Conservation (phyloP, 1,284 basidiomycete genomes). For the Tylopilus sp. region DNA sequence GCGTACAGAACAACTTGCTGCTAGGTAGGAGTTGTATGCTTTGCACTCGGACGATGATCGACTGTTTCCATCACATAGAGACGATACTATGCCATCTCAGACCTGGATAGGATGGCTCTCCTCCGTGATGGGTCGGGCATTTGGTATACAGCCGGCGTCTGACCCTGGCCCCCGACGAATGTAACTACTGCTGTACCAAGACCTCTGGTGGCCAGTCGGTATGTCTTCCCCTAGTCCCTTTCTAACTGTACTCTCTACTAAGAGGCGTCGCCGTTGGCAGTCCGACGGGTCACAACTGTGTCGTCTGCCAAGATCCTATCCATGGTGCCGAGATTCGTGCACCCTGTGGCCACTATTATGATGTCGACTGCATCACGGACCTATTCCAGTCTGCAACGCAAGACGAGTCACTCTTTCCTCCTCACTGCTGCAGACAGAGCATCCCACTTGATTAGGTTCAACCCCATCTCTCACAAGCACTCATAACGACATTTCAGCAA, state of each 20-base stretch:
- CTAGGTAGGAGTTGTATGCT: conserved; percentile 23
- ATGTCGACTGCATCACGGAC: conserved; percentile 47
- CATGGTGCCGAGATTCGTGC: conserved; percentile 41
- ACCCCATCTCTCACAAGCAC: conserved; percentile 36
- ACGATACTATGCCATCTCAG: neutral
- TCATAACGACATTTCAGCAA: conserved; percentile 38
- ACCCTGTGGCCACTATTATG: conserved; percentile 52
- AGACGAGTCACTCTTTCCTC: conserved; percentile 55
- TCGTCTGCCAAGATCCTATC: conserved; percentile 49
- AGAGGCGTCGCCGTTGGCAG: conserved; percentile 24
- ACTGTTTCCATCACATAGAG: conserved; percentile 7
- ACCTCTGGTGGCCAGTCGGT: conserved; percentile 14
- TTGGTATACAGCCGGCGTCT: neutral
- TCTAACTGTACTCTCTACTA: too few relatives aligned
- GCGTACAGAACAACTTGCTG: neutral
- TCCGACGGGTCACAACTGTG: conserved; percentile 47
- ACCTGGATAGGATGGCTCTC: conserved; percentile 38
- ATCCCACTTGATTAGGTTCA: conserved; percentile 44
- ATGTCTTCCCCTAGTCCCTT: too few relatives aligned
- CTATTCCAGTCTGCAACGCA: conserved; percentile 49
- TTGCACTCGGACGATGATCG: neutral
- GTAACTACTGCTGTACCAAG: neutral
- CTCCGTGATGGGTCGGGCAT: conserved; percentile 15
- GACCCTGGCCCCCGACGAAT: neutral
- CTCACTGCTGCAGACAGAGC: conserved; percentile 50